Conservation (phyloP, 805 yeast species). For the Dipodascus albidus region DNA sequence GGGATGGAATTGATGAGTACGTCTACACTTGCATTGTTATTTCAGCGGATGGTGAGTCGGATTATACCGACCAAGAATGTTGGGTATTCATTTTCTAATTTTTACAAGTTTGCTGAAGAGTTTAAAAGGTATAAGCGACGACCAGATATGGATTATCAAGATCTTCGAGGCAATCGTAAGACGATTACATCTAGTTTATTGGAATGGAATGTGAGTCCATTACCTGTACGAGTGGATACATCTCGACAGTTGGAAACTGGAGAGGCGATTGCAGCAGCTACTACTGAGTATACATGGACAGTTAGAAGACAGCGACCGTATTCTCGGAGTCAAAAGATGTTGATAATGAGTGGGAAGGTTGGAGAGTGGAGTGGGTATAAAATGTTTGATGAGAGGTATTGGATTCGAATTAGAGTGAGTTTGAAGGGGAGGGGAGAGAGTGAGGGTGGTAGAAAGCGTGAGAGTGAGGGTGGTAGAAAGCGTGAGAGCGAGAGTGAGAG, state of each 20-base stretch:
- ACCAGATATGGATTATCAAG: constrained; percentile 1
- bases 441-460: too few species aligned
- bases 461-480: too few species aligned
- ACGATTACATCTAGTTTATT: constrained; percentile 1
- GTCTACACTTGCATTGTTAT: constrained; percentile 6
- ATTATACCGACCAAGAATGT: constrained; percentile 7
- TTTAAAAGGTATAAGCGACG: constrained; percentile 12
- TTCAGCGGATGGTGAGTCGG: constrained; percentile 3
- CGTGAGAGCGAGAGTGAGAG: too few species aligned
- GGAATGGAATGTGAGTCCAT: background rate
- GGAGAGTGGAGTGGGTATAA: constrained; percentile 24
- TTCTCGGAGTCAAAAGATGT: constrained; percentile 1
- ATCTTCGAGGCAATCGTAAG: constrained; percentile 3
- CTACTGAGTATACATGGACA: constrained; percentile 14
- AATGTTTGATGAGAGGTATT: constrained; percentile 31
- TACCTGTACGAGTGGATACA: background rate
- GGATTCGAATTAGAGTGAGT: constrained; percentile 21
- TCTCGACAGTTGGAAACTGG: background rate
- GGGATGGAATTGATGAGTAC: constrained; percentile 4
- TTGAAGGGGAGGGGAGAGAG: background rate
- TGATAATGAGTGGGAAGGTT: constrained; percentile 3
- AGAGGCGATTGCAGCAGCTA: background rate
- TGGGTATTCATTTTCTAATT: constrained; percentile 3
- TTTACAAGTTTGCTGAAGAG: constrained; percentile 18
- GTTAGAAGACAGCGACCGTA: constrained; percentile 13